phyloP scores from a whole-genome alignment of 108 stramenopile species.

The Stephanodiscus triporus region DNA sequence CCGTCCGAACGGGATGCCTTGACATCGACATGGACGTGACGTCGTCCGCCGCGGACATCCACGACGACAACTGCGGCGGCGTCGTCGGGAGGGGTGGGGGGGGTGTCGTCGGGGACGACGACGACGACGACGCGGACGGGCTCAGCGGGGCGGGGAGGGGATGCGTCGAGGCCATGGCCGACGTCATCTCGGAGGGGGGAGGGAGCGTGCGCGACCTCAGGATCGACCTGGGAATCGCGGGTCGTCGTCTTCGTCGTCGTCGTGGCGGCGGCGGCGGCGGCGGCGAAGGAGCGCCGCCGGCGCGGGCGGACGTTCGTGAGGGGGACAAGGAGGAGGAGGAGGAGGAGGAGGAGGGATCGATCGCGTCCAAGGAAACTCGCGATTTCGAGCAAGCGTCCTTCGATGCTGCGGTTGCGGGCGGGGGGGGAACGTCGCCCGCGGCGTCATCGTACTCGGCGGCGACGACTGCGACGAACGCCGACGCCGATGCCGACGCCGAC shows the following conservation, averaged over 20 bases:
- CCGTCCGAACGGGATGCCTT: conserved; percentile 32
- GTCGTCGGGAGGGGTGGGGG: too few relatives aligned
- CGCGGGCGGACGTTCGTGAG: too few relatives aligned
- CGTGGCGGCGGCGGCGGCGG: neutral
- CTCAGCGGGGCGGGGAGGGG: conserved; percentile 21
- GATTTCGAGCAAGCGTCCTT: too few relatives aligned
- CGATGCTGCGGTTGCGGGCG: too few relatives aligned
- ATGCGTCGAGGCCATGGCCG: conserved; percentile 30
- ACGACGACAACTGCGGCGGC: neutral
- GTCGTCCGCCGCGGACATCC: neutral
- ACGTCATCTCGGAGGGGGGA: neutral
- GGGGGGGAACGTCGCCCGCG: neutral
- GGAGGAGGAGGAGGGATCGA: too few relatives aligned
- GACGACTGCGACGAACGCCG: neutral
- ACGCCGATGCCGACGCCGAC: neutral
- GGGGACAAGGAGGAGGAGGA: too few relatives aligned
- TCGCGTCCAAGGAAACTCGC: too few relatives aligned
- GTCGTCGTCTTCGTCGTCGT: neutral
- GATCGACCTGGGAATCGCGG: neutral
- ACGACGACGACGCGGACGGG: neutral
- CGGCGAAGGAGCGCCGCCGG: neutral
- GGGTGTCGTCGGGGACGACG: neutral
- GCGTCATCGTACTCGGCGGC: too few relatives aligned
- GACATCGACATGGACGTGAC: conserved; percentile 34
- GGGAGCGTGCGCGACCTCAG: neutral